Conservation (phyloP, 768 basidiomycete genomes). For the Tephrocybe sp. region DNA sequence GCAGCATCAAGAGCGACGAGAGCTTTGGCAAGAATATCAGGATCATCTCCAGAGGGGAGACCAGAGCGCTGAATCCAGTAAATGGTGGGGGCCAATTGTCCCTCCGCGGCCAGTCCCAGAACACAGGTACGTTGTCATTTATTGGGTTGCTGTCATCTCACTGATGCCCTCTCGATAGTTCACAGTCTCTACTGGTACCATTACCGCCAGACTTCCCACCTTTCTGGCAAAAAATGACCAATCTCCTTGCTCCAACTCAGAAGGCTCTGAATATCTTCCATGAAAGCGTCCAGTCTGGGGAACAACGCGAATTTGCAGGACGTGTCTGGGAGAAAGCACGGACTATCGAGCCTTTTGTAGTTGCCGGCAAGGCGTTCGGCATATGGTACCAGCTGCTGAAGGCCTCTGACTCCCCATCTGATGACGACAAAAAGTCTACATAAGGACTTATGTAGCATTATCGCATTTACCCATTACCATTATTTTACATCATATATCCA, state of each 20-base stretch:
- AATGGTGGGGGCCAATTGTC: slow-evolving; percentile 40
- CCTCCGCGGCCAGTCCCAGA: slow-evolving; percentile 42
- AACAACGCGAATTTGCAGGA: slow-evolving; percentile 54
- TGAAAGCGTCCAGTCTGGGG: slow-evolving; percentile 56
- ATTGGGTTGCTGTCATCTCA: slow-evolving; percentile 10
- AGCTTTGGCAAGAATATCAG: slow-evolving; percentile 54
- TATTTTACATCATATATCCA: not conserved
- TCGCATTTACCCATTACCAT: too few species aligned
- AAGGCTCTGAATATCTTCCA: slow-evolving; percentile 50
- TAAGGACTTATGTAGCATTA: too few species aligned
- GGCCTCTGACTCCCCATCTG: slow-evolving; percentile 35
- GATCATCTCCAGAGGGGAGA: slow-evolving; percentile 36
- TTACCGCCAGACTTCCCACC: slow-evolving; percentile 59
- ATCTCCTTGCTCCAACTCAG: slow-evolving; percentile 57
- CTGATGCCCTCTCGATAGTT: slow-evolving; percentile 28
- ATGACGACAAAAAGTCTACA: slow-evolving; percentile 36
- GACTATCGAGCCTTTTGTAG: slow-evolving; percentile 57
- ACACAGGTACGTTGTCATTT: slow-evolving; percentile 29
- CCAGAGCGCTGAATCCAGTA: slow-evolving; percentile 22
- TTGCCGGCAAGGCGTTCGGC: slow-evolving; percentile 41
- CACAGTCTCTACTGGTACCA: slow-evolving; percentile 53
- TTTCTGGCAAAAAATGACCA: slow-evolving; percentile 49
- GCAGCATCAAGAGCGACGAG: slow-evolving; percentile 37
- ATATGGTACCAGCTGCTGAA: slow-evolving; percentile 47
- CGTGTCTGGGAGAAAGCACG: slow-evolving; percentile 66